phyloP scores from a whole-genome alignment of 208 protist species.

The Trichomonas vaginalis region DNA sequence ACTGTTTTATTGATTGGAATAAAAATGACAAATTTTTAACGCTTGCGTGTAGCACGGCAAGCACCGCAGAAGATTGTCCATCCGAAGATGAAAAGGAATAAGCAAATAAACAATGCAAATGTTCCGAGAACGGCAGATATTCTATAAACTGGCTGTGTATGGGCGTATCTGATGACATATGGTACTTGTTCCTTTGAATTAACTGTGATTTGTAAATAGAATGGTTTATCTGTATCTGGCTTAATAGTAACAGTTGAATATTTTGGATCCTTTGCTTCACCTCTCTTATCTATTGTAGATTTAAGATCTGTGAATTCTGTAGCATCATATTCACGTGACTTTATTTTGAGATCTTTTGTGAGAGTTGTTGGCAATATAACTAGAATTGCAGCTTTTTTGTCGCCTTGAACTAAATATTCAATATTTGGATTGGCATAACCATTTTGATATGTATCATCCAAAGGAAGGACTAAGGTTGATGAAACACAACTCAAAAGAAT shows the following conservation, averaged over 20 bases:
- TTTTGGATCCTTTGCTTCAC: background rate
- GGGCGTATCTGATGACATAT: background rate
- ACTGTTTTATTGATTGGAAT: no score
- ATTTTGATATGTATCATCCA: conserved; percentile 9
- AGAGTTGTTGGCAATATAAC: background rate
- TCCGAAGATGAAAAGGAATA: background rate
- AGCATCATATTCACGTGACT: background rate
- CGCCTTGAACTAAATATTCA: background rate
- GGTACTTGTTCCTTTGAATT: background rate
- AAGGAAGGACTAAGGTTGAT: background rate
- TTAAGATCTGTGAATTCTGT: background rate
- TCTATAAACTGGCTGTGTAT: background rate
- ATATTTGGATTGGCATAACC: background rate
- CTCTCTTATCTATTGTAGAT: background rate
- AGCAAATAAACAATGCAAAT: background rate
- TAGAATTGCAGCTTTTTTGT: background rate
- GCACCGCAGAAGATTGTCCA: background rate
- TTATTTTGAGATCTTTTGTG: background rate
- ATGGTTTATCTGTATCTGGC: background rate
- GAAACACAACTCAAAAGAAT: background rate
- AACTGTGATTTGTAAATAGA: background rate
- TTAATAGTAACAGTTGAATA: no score
- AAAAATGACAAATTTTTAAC: no score
- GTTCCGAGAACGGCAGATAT: background rate
- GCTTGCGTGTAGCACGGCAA: background rate